Evolutionary conservation across 2,329 filamentous ascomycete genomes (phyloP).

Genomic region (Akanthomyces uredinophilus): DNA sequence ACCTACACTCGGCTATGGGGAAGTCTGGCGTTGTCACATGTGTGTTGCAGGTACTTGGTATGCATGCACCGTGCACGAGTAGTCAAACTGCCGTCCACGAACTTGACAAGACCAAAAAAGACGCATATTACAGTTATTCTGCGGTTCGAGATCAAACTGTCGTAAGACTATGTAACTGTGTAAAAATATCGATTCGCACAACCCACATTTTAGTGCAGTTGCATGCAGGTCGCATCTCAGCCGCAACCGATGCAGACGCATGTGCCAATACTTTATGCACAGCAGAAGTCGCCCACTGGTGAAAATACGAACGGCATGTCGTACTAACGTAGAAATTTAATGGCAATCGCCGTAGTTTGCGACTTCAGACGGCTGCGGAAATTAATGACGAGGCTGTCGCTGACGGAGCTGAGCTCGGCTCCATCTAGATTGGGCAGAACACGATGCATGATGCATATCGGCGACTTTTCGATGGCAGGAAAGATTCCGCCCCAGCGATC

Average conservation of each 20-base stretch:
- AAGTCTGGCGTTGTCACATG: not conserved
- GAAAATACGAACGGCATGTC: not conserved
- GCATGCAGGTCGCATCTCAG: not conserved
- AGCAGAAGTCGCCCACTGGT: not conserved
- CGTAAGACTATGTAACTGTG: too few species aligned
- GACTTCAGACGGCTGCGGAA: not conserved
- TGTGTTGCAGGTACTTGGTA: not conserved
- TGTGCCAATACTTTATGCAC: not conserved
- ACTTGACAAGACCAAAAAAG: too few species aligned
- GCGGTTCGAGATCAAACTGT: too few species aligned
- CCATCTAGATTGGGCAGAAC: not conserved
- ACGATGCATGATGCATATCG: not conserved
- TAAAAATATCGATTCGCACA: too few species aligned
- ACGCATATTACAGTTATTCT: too few species aligned
- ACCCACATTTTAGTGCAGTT: too few species aligned
- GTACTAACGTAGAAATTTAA: not conserved
- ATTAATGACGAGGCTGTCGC: not conserved
- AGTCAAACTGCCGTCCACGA: too few species aligned
- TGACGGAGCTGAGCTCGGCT: not conserved
- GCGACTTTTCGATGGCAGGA: not conserved
- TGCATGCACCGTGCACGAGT: too few species aligned
- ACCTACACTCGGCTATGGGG: not conserved
- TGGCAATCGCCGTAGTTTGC: not conserved
- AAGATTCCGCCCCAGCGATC: not conserved
- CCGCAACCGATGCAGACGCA: not conserved